These are phyloP conservation scores for Metschnikowia vanudenii DNA, from an alignment of 805 yeast genomes.

Conservation along the genomic window DNA sequence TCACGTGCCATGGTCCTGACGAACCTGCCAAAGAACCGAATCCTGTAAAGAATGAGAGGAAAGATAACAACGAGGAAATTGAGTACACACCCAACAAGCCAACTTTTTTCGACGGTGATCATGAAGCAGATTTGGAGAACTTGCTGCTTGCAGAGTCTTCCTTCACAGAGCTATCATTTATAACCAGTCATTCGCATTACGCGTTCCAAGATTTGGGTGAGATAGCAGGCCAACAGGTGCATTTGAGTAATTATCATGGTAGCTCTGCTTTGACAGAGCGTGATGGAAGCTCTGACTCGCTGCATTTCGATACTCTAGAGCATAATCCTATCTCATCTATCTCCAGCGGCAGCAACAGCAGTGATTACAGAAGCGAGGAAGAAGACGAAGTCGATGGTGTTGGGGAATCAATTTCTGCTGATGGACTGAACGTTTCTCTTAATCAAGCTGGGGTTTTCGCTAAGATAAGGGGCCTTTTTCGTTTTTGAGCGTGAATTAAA, in stretches of 20 bases:
- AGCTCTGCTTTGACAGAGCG: neutral
- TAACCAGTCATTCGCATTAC: slow-evolving; percentile 11
- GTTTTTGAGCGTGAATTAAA: neutral
- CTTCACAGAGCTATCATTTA: slow-evolving; percentile 12
- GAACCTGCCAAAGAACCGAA: too few relatives aligned
- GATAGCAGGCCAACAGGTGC: neutral
- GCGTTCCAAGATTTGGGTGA: slow-evolving; percentile 2
- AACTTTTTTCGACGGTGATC: neutral
- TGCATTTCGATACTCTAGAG: neutral
- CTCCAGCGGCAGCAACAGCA: slow-evolving; percentile 1
- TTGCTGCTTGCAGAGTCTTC: slow-evolving; percentile 14
- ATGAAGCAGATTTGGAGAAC: slow-evolving; percentile 4
- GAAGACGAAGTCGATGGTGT: slow-evolving; percentile 8
- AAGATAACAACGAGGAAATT: too few relatives aligned
- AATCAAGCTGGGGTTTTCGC: slow-evolving; percentile 8
- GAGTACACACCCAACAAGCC: neutral
- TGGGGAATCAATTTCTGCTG: neutral
- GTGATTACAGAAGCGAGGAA: slow-evolving; percentile 8
- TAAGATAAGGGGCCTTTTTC: slow-evolving; percentile 7
- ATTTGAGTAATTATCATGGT: neutral
- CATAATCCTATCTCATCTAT: neutral
- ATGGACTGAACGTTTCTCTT: neutral
- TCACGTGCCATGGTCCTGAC: too few relatives aligned
- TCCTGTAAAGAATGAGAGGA: neutral
- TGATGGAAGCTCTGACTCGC: neutral